phyloP scores from a whole-genome alignment of 208 protist genomes.

The Crithidia brevicula region DNA sequence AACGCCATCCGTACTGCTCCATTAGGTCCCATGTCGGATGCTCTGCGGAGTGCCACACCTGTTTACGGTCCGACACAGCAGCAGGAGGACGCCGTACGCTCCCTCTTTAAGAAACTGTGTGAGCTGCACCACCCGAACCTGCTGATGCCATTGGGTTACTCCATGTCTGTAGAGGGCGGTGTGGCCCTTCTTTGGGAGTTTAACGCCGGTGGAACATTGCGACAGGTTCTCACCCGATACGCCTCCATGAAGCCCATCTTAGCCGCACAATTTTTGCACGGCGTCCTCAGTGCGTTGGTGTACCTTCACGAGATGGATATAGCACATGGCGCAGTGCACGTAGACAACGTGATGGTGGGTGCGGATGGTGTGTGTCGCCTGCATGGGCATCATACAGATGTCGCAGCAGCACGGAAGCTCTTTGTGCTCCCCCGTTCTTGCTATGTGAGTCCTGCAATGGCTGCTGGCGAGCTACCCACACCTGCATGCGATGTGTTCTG shows the following conservation, averaged over 20 bases:
- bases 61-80: constrained; percentile 2
- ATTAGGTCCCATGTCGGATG: constrained; percentile 2
- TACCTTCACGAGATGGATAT: constrained; percentile 62
- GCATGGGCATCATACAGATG: constrained; percentile 56
- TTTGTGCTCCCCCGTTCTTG: constrained; percentile 35
- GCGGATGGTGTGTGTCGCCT: constrained; percentile 73
- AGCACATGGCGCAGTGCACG: constrained; percentile 65
- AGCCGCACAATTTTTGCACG: constrained; percentile 44
- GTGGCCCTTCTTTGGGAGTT: constrained; percentile 35
- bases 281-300: constrained; percentile 48
- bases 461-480: constrained; percentile 37
- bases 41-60: neutral
- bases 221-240: constrained; percentile 30
- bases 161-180: constrained; percentile 11
- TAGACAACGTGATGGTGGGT: constrained; percentile 64
- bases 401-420: too few species aligned
- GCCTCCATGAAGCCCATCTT: constrained; percentile 16
- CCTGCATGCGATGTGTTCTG: constrained; percentile 63
- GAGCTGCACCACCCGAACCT: constrained; percentile 27
- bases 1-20: constrained; percentile 6
- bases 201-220: constrained; percentile 42
- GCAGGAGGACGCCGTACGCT: constrained; percentile 1
- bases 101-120: neutral
- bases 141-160: constrained; percentile 2
- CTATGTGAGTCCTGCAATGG: constrained; percentile 76